Percentiles rank a stretch among this genome's conserved stretches.
These are phyloP conservation scores for Gloeostereum incarnatum DNA, from an alignment of 768 basidiomycete species.

Conservation along the genomic window DNA sequence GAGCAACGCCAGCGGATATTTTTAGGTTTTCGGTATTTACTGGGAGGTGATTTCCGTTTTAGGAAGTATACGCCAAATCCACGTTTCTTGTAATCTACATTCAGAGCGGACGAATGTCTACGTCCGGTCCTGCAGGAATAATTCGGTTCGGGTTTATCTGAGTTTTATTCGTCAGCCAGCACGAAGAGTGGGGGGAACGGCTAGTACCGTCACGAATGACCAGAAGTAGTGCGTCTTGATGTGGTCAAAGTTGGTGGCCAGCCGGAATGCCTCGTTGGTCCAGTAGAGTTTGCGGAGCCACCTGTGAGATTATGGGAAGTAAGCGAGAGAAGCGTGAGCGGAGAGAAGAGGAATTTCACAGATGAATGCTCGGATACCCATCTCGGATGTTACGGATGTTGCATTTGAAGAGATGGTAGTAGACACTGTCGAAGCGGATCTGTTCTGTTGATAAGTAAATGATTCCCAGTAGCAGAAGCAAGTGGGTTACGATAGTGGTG, in stretches of 20 bases:
- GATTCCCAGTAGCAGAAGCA: conserved; percentile 7
- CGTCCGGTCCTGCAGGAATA: too few species aligned
- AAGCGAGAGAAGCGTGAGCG: not conserved
- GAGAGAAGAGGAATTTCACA: conserved; percentile 30
- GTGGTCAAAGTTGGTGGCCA: conserved; percentile 83
- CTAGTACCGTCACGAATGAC: too few species aligned
- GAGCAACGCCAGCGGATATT: too few species aligned
- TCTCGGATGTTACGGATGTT: conserved; percentile 79
- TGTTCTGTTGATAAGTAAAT: conserved; percentile 18
- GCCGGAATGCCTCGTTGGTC: conserved; percentile 80
- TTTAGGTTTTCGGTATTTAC: too few species aligned
- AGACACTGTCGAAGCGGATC: conserved; percentile 87
- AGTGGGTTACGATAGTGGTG: conserved; percentile 89
- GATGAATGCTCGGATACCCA: conserved; percentile 84
- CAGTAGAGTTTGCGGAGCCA: conserved; percentile 93
- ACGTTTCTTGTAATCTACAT: too few species aligned
- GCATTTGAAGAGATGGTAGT: conserved; percentile 90
- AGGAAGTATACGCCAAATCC: too few species aligned
- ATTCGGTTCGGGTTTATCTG: too few species aligned
- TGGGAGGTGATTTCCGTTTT: too few species aligned
- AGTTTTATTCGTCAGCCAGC: too few species aligned
- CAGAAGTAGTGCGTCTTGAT: conserved; percentile 73
- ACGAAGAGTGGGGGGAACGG: too few species aligned
- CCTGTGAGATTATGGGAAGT: conserved; percentile 21
- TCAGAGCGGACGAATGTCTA: too few species aligned